A percentile compares a stretch with the other conserved stretches of the same genome.
Conservation (phyloP, 2,329 filamentous ascomycete species). For the Pseudocercospora fuligena region DNA sequence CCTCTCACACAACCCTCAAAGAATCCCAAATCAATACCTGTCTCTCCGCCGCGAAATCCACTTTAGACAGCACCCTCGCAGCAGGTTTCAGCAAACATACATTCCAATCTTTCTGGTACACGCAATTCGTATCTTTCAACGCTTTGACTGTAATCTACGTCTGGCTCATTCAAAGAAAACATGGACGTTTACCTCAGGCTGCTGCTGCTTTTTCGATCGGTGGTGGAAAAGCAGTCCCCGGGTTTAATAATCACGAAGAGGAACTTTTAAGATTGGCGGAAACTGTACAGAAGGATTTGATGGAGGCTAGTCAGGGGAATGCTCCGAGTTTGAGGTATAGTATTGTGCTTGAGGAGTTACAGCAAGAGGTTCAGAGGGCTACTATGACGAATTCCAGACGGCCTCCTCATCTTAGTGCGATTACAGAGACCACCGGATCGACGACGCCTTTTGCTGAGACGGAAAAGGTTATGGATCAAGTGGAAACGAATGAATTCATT, state of each 20-base stretch:
- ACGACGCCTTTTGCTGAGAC: background rate
- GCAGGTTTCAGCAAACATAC: constrained; percentile 42
- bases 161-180: constrained; percentile 55
- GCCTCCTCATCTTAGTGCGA: constrained; percentile 16
- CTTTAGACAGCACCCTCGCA: constrained; percentile 51
- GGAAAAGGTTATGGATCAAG: background rate
- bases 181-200: constrained; percentile 31
- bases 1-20: constrained; percentile 30
- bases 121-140: constrained; percentile 35
- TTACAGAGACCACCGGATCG: background rate
- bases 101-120: constrained; percentile 59
- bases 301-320: constrained; percentile 44
- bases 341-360: constrained; percentile 59
- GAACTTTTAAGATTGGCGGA: constrained; percentile 51
- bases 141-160: constrained; percentile 61
- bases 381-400: constrained; percentile 11
- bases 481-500: constrained; percentile 11
- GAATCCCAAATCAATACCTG: constrained; percentile 50
- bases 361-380: constrained; percentile 46
- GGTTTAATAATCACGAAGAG: constrained; percentile 20
- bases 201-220: too few species aligned
- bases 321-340: constrained; percentile 56
- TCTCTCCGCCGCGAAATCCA: constrained; percentile 53
- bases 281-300: constrained; percentile 54
- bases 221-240: too few species aligned